Percentiles rank a stretch among this genome's conserved stretches.
phyloP scores from a whole-genome alignment of 2,329 filamentous ascomycete species.

The Hirsutella thompsonii region DNA sequence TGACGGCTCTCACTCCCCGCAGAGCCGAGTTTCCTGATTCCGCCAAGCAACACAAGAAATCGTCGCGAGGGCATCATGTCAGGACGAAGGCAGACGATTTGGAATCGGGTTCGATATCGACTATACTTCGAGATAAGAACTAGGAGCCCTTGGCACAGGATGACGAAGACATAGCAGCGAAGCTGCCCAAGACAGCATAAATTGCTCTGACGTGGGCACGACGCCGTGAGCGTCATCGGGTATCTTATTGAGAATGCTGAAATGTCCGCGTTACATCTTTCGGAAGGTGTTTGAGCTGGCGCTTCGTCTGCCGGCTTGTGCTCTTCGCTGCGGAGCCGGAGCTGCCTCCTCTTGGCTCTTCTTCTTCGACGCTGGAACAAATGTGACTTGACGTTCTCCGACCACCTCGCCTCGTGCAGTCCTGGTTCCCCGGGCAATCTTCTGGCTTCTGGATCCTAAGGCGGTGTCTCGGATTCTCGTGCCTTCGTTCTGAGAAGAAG shows the following conservation, averaged over 20 bases:
- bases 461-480: slow-evolving; percentile 41
- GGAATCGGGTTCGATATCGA: slow-evolving; percentile 38
- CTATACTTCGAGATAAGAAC: slow-evolving; percentile 16
- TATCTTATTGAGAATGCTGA: background rate
- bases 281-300: slow-evolving; percentile 67
- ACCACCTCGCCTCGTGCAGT: slow-evolving; percentile 34
- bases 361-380: slow-evolving; percentile 47
- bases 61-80: slow-evolving; percentile 20
- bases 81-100: slow-evolving; percentile 38
- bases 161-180: too few relatives aligned
- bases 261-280: slow-evolving; percentile 47
- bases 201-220: too few relatives aligned
- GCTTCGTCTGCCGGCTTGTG: slow-evolving; percentile 43
- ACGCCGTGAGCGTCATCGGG: too few relatives aligned
- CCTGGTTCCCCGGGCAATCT: slow-evolving; percentile 32
- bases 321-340: slow-evolving; percentile 18
- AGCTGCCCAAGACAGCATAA: too few relatives aligned
- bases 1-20: slow-evolving; percentile 48
- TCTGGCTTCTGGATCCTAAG: slow-evolving; percentile 42
- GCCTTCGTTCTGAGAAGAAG: slow-evolving; percentile 51
- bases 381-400: slow-evolving; percentile 59
- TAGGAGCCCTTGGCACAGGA: too few relatives aligned
- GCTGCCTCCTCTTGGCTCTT: slow-evolving; percentile 30
- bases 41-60: slow-evolving; percentile 29
- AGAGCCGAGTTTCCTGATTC: slow-evolving; percentile 47